A percentile compares a stretch with the other conserved stretches of the same genome.
Evolutionary conservation across 2,329 filamentous ascomycete genomes (phyloP).

Genomic region (Fonsecaea multimorphosa): DNA sequence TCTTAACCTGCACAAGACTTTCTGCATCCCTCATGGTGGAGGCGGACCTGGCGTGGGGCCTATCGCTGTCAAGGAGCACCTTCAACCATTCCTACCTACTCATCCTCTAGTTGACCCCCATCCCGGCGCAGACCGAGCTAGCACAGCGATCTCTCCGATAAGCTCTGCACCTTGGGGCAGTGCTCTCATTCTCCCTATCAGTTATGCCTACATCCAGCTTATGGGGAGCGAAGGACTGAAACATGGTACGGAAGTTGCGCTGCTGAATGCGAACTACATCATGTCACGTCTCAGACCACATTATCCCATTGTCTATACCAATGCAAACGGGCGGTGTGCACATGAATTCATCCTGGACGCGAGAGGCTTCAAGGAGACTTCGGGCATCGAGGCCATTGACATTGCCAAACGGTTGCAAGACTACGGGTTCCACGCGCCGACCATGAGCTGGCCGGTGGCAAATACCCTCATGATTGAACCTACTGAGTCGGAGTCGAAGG

Average conservation of each 20-base stretch:
- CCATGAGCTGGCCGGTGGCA: constrained; percentile 94
- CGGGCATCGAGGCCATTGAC: constrained; percentile 88
- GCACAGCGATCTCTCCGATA: constrained; percentile 70
- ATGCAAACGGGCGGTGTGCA: constrained; percentile 82
- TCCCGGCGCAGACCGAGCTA: constrained; percentile 37
- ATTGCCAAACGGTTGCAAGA: constrained; percentile 96
- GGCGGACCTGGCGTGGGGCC: constrained; percentile 93
- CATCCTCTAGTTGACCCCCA: constrained; percentile 64
- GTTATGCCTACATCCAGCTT: constrained; percentile 92
- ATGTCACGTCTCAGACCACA: constrained; percentile 83
- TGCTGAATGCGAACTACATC: constrained; percentile 98
- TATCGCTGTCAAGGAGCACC: constrained; percentile 85
- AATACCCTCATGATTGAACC: constrained; percentile 99
- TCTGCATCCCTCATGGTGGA: constrained; percentile 96
- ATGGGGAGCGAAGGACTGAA: constrained; percentile 85
- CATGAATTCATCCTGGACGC: constrained; percentile 97
- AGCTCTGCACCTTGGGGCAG: constrained; percentile 85
- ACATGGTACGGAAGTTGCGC: constrained; percentile 85
- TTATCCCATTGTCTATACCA: constrained; percentile 93
- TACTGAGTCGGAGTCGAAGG: constrained; percentile 89
- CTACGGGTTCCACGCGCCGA: constrained; percentile 96
- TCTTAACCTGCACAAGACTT: constrained; percentile 97
- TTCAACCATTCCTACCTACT: constrained; percentile 76
- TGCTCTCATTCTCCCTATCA: constrained; percentile 90
- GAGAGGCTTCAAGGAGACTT: constrained; percentile 80